Base-by-base conservation (phyloP, 169 alveolate species). In the Plasmodium vivax region DNA sequence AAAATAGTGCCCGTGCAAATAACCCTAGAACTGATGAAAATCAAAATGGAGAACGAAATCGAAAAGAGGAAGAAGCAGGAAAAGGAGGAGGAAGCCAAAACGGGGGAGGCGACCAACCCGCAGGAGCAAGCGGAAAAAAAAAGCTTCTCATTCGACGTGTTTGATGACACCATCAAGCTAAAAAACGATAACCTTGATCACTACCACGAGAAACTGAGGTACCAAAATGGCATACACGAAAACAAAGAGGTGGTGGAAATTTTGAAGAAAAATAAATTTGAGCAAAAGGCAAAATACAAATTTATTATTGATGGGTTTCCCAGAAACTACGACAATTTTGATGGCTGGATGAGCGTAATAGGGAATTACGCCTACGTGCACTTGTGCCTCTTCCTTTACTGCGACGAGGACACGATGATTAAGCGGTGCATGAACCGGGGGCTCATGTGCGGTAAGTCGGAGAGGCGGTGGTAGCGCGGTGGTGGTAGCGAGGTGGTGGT, bases 281-380 rank as follows among this genome's bases (percentile, higher is more conserved):
- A 77, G 30, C 82, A 88, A 79, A 56, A 88, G 82, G 88, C 94
- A 88, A 88, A 96, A 23, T 95, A 96, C 36, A 95, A 94, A 68
- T 97, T 98, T 82, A 90, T 98, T 34, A 97, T 99, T 82, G 99
- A 99, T 95, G 99, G 99, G 2, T 99, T 98, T 96, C 99, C 99
- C 1, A 96, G 99, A 92, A 98, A 98, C 85, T 92, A 95, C 85
- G 99, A 98, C 79, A 97, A 98, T 83, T 88, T 96, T 45, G 94
- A 93, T 14, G 98, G 98, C 5, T 98, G 99, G 99, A 87, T 94
- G 56, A 95, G 93, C 75, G 74, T 92, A 85, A 95, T 96, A 68
- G 75, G 93, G 36, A 92, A 51, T 41, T 68, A 81, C n/a, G 95
- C 96, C 2, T 96, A 96, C 80, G 95, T 95, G 12, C 93, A 94